Base-by-base conservation (phyloP, 805 yeast species). In the Wickerhamiella kurtzmanii region DNA sequence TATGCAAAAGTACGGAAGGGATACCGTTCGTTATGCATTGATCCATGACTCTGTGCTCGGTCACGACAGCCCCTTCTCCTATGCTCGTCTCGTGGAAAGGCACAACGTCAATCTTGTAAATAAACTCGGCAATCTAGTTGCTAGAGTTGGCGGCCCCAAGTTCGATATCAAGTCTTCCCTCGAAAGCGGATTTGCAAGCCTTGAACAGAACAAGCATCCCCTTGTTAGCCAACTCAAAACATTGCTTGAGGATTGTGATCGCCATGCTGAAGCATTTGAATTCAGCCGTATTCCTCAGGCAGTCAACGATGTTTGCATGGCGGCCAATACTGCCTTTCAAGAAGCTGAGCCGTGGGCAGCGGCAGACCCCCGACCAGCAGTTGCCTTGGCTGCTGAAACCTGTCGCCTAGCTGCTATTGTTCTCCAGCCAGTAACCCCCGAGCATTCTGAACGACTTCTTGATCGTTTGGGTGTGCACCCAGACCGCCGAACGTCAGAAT, bases 41-140 rank as follows among this genome's bases (percentile, higher is more conserved):
- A 71, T 80, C 64, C 83, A 80, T 55, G 80, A 80, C 59, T 80
- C 95, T 1, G 77, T 79, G 35, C 64, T 92, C 32, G 80, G 76
- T 21, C 71, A 74, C 22, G 98, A 92, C 64, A 76, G 88, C 54
- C 87, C 87, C 55, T 92, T 80, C 60, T 74, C 79, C 28, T 83
- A 80, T 44, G 71, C 65, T 15, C 71, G 94, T 51, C 78, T 76
- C 32, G 43, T 57, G 6, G 57, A 56, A 43, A 49, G 67, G 11
- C 66, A 69, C 52, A 63, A 65, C 44, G 55, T 61, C 18, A 75
- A 77, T 54, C 67, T 89, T 37, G 78, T 85, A 48, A 85, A 86
- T 50, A 88, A 88, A 60, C 80, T 80, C 65, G 87, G 92, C 41
- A 92, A 89, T 58, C 68, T 88, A 43, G 69, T 82, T 18, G 74